Base-by-base conservation (phyloP, 2,329 filamentous ascomycete genomes). In the Passalora sequoiae region DNA sequence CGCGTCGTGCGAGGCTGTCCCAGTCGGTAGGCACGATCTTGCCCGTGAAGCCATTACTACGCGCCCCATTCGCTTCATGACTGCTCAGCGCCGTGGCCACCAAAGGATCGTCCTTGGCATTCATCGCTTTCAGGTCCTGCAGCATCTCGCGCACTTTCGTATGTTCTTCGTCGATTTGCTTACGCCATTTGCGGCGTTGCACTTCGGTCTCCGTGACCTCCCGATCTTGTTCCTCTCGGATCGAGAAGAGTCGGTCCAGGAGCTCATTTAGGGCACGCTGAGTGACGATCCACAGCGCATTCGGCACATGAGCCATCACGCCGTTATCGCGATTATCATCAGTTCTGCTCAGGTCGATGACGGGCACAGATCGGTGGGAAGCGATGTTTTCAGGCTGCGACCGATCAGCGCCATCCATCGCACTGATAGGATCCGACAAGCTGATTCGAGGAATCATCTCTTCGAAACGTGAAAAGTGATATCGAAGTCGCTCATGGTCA, bases 261-360 rank as follows among this genome's bases (percentile, higher is more conserved):
- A 97, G 72, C 66, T 97, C 89, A 59, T 97, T 96, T 68, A 95
- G 87, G 0, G 88, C 85, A 64, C 95, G 85, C 64, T 96, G 89
- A 0, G 87, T 89, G 22, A 94, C 81, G 62, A 95, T 86, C 59
- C 94, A 96, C 1, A 97, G 70, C 3, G 96, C 84, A 60, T 97
- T 88, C 55, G 84, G 87, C 20, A 53, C 27, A 10, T 50, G 44
- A 6, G 51, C 44, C 17, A 49, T 49, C n/a, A n/a, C n/a, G n/a
- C n/a, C n/a, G n/a, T n/a, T n/a, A 29, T 44, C 36, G 12, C 22
- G 17, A 10, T 42, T 39, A n/a, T 47, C 44, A 27, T 44, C 38
- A 25, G 29, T 16, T 8, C 25, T 22, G 4, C 21, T 22, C 10
- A 42, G 6, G 12, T 46, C 32, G 6, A 44, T 22, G 3, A 39